A percentile compares a stretch with the other conserved stretches of the same genome.
These are phyloP conservation scores for Boletus tylopilopsis DNA, from an alignment of 768 basidiomycete species.

Conservation along the genomic window DNA sequence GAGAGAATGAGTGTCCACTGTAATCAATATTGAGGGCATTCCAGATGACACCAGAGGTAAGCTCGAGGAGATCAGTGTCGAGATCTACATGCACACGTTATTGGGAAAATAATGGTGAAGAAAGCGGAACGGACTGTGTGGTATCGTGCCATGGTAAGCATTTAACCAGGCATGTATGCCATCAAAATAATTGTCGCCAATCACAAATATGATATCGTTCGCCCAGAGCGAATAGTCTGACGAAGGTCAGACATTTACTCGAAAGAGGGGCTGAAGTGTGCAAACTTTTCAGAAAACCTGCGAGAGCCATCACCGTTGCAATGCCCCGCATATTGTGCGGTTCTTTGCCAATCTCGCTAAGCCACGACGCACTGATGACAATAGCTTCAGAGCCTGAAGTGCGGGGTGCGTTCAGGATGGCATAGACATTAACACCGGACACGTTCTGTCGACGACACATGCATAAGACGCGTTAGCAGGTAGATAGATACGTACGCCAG, in stretches of 20 bases:
- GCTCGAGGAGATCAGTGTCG: constrained; percentile 52
- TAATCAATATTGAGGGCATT: constrained; percentile 93
- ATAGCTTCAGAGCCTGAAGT: constrained; percentile 93
- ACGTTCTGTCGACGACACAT: constrained; percentile 39
- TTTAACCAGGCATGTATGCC: constrained; percentile 93
- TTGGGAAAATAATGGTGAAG: background rate
- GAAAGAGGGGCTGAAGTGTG: background rate
- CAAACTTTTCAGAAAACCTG: constrained; percentile 77
- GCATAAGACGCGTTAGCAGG: background rate
- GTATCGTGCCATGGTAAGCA: constrained; percentile 69
- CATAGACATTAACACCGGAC: constrained; percentile 79
- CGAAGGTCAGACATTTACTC: constrained; percentile 2
- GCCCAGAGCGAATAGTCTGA: constrained; percentile 90
- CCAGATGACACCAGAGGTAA: constrained; percentile 90
- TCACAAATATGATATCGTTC: constrained; percentile 86
- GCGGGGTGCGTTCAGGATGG: constrained; percentile 76
- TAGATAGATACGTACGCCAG: constrained; percentile 38
- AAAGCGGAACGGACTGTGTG: constrained; percentile 52
- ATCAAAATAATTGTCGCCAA: constrained; percentile 84
- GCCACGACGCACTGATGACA: constrained; percentile 88
- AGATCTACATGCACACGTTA: constrained; percentile 46
- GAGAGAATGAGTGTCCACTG: constrained; percentile 94
- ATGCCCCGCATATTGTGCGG: constrained; percentile 81
- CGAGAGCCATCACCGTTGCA: constrained; percentile 81
- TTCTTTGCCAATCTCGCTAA: constrained; percentile 56